Evolutionary conservation across 495 filamentous ascomycete species (phyloP).

Genomic region (Chaetomium tenue): DNA sequence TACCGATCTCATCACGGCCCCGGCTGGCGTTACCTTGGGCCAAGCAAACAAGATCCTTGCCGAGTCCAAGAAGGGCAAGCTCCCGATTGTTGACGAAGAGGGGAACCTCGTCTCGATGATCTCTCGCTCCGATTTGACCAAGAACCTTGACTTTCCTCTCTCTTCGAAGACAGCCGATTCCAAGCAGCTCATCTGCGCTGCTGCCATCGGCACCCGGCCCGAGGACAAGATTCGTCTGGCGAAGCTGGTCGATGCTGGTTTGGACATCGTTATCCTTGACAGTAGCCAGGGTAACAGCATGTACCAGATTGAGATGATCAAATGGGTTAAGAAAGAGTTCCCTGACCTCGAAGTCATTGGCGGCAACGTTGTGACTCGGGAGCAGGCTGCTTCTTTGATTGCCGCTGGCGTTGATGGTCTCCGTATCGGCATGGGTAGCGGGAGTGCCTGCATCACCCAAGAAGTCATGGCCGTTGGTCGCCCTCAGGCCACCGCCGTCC

Average conservation of each 20-base stretch:
- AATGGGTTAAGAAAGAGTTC: constrained; percentile 84
- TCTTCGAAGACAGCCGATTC: constrained; percentile 96
- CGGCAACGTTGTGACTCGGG: constrained; percentile 95
- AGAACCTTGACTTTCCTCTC: constrained; percentile 95
- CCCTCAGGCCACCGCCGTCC: constrained; percentile 89
- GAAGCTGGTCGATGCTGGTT: constrained; percentile 86
- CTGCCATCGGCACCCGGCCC: constrained; percentile 90
- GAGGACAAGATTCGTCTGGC: constrained; percentile 85
- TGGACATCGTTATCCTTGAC: constrained; percentile 95
- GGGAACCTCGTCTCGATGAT: constrained; percentile 92
- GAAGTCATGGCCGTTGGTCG: constrained; percentile 99
- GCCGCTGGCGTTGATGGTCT: constrained; percentile 94
- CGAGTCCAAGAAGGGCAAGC: constrained; percentile 97
- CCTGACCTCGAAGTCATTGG: constrained; percentile 90
- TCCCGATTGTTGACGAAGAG: constrained; percentile 86
- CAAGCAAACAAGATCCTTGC: constrained; percentile 93
- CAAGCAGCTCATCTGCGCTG: constrained; percentile 95
- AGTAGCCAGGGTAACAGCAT: constrained; percentile 95
- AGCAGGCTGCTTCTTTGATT: constrained; percentile 89
- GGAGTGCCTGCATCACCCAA: constrained; percentile 97
- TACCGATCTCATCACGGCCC: constrained; percentile 89
- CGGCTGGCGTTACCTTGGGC: constrained; percentile 73
- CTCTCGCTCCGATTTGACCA: constrained; percentile 95
- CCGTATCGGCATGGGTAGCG: constrained; percentile 98
- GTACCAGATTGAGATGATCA: constrained; percentile 96